Conservation (phyloP, 306 rosid genomes). For the Abrus pulchellus region DNA sequence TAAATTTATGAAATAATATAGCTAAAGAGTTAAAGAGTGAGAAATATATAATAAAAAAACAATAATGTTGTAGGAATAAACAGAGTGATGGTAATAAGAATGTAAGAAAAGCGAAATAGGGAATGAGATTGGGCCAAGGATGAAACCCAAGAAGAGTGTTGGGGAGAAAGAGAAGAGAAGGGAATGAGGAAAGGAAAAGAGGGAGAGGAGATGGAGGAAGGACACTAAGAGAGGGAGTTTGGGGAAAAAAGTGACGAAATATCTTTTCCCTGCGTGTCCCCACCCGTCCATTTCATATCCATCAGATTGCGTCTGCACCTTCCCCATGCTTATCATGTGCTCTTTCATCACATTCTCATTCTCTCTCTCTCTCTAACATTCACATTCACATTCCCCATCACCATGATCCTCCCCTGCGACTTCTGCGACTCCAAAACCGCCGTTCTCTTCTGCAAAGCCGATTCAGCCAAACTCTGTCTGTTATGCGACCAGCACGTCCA, state of each 20-base stretch:
- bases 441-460: conserved; percentile 54
- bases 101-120: no score
- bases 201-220: conserved; percentile 13
- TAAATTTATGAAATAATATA: no score
- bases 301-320: conserved; percentile 26
- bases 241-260: conserved; percentile 39
- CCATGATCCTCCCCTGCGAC: conserved; percentile 50
- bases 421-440: conserved; percentile 56
- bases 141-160: no score
- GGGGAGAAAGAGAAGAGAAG: no score
- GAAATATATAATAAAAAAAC: no score
- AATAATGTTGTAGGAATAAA: no score
- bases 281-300: conserved; percentile 26
- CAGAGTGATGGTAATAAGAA: no score
- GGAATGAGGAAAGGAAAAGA: no score
- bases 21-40: no score
- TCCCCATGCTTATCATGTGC: conserved; percentile 56
- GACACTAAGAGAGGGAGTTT: background rate
- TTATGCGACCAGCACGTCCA: conserved; percentile 63
- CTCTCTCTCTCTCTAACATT: background rate
- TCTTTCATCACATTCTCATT: background rate
- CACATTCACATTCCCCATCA: background rate
- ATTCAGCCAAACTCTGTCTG: conserved; percentile 59
- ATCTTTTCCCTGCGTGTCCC: conserved; percentile 16
- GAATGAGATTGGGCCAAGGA: no score